phyloP scores from a whole-genome alignment of 257 asterid genomes.

The Verbascum thapsus region DNA sequence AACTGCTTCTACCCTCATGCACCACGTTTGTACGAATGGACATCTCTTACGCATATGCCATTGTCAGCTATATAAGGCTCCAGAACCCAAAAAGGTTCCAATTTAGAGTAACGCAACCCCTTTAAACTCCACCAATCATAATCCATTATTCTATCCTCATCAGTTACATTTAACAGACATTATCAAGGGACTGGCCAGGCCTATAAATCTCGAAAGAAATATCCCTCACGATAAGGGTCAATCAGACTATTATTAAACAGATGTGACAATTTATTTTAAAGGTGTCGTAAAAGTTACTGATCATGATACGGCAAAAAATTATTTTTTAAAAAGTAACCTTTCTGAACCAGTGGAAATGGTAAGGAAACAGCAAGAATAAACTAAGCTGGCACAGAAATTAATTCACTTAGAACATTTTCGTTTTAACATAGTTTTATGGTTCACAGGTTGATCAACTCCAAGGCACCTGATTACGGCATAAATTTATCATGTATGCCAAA shows the following conservation, averaged over 20 bases:
- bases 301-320: background rate
- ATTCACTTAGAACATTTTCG: background rate
- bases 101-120: background rate
- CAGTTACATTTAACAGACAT: background rate
- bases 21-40: background rate
- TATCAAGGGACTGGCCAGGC: background rate
- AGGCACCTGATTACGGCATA: background rate
- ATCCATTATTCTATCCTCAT: background rate
- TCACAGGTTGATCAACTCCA: background rate
- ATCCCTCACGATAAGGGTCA: background rate
- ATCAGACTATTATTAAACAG: constrained; percentile 10
- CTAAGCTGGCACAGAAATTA: constrained; percentile 12
- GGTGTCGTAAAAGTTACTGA: background rate
- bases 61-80: background rate
- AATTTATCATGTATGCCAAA: constrained; percentile 8
- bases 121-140: background rate
- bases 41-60: background rate
- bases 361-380: background rate
- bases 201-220: constrained; percentile 6
- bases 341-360: constrained; percentile 1
- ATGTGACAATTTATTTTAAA: background rate
- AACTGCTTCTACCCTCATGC: constrained; percentile 7
- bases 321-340: background rate
- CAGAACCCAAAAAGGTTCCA: constrained; percentile 1
- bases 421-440: constrained; percentile 3